These are phyloP conservation scores for Citrullus colocynthis DNA, from an alignment of 306 rosid genomes.

Conservation along the genomic window DNA sequence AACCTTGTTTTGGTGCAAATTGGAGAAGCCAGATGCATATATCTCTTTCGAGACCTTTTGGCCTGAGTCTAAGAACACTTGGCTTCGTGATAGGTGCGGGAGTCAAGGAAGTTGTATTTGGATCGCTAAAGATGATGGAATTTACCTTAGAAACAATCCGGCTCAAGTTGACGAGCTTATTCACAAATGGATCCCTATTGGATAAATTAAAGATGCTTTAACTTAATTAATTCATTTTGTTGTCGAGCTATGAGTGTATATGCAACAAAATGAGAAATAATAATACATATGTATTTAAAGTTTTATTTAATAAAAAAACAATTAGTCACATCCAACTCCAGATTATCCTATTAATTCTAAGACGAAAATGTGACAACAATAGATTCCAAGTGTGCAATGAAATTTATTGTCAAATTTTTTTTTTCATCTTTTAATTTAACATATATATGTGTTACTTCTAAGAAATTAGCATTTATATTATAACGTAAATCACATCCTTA, in stretches of 20 bases:
- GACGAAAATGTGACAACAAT: too few species aligned
- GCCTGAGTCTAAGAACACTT: background rate
- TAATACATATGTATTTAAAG: background rate
- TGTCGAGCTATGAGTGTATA: background rate
- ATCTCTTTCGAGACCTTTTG: background rate
- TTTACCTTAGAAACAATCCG: background rate
- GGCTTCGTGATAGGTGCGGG: background rate
- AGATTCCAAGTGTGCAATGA: too few species aligned
- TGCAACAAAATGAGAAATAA: background rate
- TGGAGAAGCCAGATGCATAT: background rate
- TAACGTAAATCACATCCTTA: too few species aligned
- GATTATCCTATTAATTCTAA: too few species aligned
- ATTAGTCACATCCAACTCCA: too few species aligned
- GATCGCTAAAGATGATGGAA: constrained; percentile 11
- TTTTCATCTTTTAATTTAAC: too few species aligned
- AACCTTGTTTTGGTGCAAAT: constrained; percentile 6
- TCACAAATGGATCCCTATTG: background rate
- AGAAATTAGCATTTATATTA: too few species aligned
- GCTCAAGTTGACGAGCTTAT: background rate
- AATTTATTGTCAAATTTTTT: too few species aligned
- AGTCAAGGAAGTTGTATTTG: background rate
- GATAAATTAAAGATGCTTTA: too few species aligned
- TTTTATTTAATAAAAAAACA: too few species aligned
- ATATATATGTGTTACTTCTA: too few species aligned
- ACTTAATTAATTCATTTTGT: background rate